These are phyloP conservation scores for Platanthera zijinensis DNA, from an alignment of 106 monocot genomes.

Conservation along the genomic window DNA sequence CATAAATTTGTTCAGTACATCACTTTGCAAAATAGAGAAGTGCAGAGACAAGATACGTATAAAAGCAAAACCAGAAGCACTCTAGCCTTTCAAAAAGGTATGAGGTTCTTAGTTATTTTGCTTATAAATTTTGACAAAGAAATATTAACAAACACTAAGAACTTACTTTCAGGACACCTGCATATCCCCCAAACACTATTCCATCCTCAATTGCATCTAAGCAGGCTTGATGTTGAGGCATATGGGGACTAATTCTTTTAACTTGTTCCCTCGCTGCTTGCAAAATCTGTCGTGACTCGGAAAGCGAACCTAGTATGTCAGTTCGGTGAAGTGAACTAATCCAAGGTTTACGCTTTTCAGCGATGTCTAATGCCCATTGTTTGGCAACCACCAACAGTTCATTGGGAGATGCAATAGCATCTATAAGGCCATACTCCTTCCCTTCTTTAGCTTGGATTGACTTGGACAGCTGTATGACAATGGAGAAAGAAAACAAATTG, in stretches of 20 bases:
- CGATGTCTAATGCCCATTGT: constrained; percentile 85
- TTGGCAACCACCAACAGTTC: constrained; percentile 66
- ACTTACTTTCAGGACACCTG: constrained; percentile 83
- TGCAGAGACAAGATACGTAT: background rate
- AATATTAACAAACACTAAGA: background rate
- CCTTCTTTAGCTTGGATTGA: constrained; percentile 73
- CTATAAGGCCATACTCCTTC: constrained; percentile 70
- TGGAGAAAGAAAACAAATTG: constrained; percentile 1
- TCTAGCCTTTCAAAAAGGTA: background rate
- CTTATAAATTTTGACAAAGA: background rate
- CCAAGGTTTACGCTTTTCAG: constrained; percentile 74
- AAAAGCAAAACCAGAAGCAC: background rate
- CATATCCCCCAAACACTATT: constrained; percentile 77
- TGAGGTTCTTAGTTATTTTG: background rate
- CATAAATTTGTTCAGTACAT: constrained; percentile 17
- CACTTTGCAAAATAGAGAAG: background rate
- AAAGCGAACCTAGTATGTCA: constrained; percentile 77
- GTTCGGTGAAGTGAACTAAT: constrained; percentile 76
- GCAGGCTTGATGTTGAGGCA: constrained; percentile 78
- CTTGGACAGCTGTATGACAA: constrained; percentile 63
- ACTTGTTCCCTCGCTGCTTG: constrained; percentile 63
- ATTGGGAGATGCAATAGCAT: constrained; percentile 47
- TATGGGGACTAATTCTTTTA: constrained; percentile 60
- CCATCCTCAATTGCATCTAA: constrained; percentile 92
- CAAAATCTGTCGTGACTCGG: constrained; percentile 65